These are phyloP conservation scores for Picochlorum sp. DNA, from an alignment of 139 green algal genomes.

Conservation along the genomic window DNA sequence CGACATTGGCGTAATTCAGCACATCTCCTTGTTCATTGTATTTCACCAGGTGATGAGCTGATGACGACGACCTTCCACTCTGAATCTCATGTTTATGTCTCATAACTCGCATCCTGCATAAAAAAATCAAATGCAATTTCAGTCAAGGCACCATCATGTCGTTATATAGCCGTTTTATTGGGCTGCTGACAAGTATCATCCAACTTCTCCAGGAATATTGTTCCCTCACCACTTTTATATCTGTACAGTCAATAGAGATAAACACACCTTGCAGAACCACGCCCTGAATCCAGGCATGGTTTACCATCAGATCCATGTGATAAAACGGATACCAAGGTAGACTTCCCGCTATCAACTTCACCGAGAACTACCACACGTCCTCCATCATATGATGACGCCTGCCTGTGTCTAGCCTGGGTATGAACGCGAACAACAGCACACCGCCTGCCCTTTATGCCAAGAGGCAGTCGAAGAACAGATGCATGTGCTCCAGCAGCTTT, in stretches of 20 bases:
- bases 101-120: too few relatives aligned
- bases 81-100: slow-evolving; percentile 85
- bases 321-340: slow-evolving; percentile 65
- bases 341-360: slow-evolving; percentile 65
- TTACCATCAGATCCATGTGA: slow-evolving; percentile 48
- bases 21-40: slow-evolving; percentile 47
- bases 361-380: slow-evolving; percentile 43
- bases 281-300: slow-evolving; percentile 66
- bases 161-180: too few relatives aligned
- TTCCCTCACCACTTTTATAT: too few relatives aligned
- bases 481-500: slow-evolving; percentile 29
- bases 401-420: neutral
- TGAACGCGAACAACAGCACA: slow-evolving; percentile 43
- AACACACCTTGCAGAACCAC: slow-evolving; percentile 53
- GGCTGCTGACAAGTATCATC: too few relatives aligned
- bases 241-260: slow-evolving; percentile 70
- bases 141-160: too few relatives aligned
- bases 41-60: slow-evolving; percentile 53
- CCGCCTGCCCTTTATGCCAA: slow-evolving; percentile 25
- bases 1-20: slow-evolving; percentile 51
- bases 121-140: too few relatives aligned
- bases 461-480: slow-evolving; percentile 20
- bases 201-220: too few relatives aligned
- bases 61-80: slow-evolving; percentile 58
- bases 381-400: neutral